phyloP scores from a whole-genome alignment of 164 flowering plant species.

The Pachysandra terminalis region DNA sequence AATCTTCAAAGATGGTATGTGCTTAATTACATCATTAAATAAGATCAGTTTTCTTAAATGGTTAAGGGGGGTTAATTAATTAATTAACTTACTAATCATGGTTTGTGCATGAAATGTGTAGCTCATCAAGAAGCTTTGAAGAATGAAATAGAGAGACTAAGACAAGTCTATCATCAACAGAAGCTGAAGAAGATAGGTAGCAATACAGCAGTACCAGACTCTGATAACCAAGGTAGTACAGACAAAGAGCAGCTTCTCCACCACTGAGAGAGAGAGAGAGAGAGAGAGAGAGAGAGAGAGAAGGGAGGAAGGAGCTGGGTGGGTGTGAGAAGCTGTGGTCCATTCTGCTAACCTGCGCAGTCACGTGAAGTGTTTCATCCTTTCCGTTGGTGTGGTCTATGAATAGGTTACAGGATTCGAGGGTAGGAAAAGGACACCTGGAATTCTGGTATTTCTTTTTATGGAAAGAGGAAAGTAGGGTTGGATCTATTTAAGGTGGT shows the following conservation, averaged over 20 bases:
- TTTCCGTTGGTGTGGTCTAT: slow-evolving; percentile 2
- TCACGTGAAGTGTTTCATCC: slow-evolving; percentile 22
- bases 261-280: slow-evolving; percentile 8
- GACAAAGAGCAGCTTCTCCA: slow-evolving; percentile 24
- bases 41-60: neutral
- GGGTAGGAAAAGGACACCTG: too few relatives aligned
- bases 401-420: slow-evolving; percentile 1
- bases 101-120: slow-evolving; percentile 26
- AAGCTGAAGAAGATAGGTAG: slow-evolving; percentile 43
- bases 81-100: neutral
- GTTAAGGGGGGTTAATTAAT: neutral
- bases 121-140: slow-evolving; percentile 86
- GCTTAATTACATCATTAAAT: neutral
- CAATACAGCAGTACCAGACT: neutral
- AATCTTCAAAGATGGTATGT: slow-evolving; percentile 79
- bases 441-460: too few relatives aligned
- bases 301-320: too few relatives aligned
- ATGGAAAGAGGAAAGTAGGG: neutral
- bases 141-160: slow-evolving; percentile 78
- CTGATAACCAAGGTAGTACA: slow-evolving; percentile 14
- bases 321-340: neutral
- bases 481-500: neutral
- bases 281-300: too few relatives aligned
- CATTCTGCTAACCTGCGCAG: slow-evolving; percentile 4
- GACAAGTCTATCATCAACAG: slow-evolving; percentile 67